Base-by-base conservation (phyloP, 225 moss, liverwort and hornwort species). In the Marchantia paleacea region DNA sequence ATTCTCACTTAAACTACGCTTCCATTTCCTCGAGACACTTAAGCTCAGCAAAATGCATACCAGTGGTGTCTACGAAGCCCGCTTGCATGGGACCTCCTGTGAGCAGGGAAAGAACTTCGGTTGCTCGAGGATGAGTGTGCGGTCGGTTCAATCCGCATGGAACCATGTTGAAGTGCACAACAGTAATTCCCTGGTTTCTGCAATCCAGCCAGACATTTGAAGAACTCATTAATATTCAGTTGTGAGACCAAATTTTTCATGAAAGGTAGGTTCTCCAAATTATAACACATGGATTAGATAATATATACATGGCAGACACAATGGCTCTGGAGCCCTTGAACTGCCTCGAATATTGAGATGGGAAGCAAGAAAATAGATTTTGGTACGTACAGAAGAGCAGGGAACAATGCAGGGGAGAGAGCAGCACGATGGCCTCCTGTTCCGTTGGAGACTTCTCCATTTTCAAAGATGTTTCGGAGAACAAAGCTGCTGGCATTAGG, bases 101-200 rank as follows among this genome's bases (percentile, higher is more conserved):
- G 24, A 84, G 7, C 74, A 87, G 18, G 0, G 85, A 80, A 54
- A 87, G 84, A 49, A 87, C 24, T 52, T 87, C 81, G 10, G 83
- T 84, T 0, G 84, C 86, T 9, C 86, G 84, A 10, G 84, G 86
- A 69, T 87, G 84, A 12, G 81, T 84, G 75, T 87, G 84, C 39
- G 84, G 84, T 25, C 50, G 62, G 52, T 87, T 87, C 53, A 69
- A 75, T 54, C 84, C 86, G 14, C 84, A 84, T 4, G 86, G 84
- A 1, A 19, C 14, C 85, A 88, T 25, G 58, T 31, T 74, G 80
- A 88, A 88, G 19, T 82, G 82, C 73, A 85, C 85, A 24, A 52
- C 80, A 4, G 85, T 83, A 15, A 88, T 78, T 51, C 81, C 88
- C 47, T 65, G 65, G 7, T 8, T 65, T 24, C 65, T 65, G 65